Evolutionary conservation across 2,329 filamentous ascomycete genomes (phyloP).

Genomic region (Diaporthe batatas): DNA sequence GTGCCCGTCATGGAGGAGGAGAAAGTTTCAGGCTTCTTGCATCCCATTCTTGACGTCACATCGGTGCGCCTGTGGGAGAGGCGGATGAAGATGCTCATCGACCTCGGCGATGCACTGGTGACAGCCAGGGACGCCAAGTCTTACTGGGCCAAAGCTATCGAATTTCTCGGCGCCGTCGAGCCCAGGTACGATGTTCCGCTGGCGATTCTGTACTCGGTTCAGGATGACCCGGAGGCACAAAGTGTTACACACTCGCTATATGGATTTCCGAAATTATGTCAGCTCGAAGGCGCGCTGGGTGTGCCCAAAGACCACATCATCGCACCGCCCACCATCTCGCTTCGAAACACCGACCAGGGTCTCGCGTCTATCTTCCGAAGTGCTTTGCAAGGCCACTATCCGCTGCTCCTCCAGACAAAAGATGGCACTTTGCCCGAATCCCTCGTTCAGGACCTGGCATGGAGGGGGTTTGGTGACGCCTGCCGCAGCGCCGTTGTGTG

Average conservation of each 20-base stretch:
- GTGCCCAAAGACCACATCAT: constrained; percentile 60
- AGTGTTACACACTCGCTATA: constrained; percentile 46
- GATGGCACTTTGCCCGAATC: constrained; percentile 68
- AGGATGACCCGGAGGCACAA: constrained; percentile 52
- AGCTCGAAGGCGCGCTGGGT: constrained; percentile 60
- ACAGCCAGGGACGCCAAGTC: constrained; percentile 59
- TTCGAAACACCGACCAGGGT: constrained; percentile 54
- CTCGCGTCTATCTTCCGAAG: constrained; percentile 56
- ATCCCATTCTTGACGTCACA: constrained; percentile 62
- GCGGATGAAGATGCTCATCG: constrained; percentile 62
- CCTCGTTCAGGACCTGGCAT: constrained; percentile 70
- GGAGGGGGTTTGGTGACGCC: constrained; percentile 74
- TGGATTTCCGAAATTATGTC: constrained; percentile 54
- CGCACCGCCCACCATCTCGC: constrained; percentile 54
- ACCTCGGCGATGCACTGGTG: constrained; percentile 60
- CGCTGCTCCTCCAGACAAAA: constrained; percentile 56
- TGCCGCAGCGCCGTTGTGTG: constrained; percentile 76
- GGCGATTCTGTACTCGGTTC: constrained; percentile 65
- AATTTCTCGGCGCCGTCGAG: constrained; percentile 58
- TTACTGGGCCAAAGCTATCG: constrained; percentile 62
- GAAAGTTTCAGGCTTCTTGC: constrained; percentile 60
- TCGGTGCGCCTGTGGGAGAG: constrained; percentile 62
- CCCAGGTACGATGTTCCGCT: constrained; percentile 64
- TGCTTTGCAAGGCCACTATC: constrained; percentile 54
- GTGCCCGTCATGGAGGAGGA: constrained; percentile 60